Percentiles rank a stretch among this genome's conserved stretches.
Evolutionary conservation across 805 yeast genomes (phyloP).

Genomic region (Schizosaccharomyces lindneri): DNA sequence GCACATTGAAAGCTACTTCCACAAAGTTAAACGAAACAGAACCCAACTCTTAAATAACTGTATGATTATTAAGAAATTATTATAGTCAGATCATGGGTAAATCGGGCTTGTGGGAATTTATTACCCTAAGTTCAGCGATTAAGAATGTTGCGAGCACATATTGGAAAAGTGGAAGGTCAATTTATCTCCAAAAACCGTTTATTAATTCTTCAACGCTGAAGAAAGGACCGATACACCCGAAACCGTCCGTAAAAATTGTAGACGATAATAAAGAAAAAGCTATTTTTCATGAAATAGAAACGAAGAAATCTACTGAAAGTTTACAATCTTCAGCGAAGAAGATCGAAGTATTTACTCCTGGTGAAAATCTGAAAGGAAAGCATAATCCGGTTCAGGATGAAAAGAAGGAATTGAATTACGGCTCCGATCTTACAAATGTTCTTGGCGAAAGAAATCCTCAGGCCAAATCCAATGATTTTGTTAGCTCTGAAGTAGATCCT

Average conservation of each 20-base stretch:
- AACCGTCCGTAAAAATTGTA: not conserved
- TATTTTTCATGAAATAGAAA: not conserved
- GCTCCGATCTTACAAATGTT: no score
- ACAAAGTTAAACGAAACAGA: no score
- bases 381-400: no score
- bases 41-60: no score
- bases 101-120: not conserved
- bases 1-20: no score
- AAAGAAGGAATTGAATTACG: no score
- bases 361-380: no score
- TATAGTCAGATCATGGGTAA: not conserved
- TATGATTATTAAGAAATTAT: no score
- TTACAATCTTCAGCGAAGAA: not conserved
- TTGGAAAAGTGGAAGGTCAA: not conserved
- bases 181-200: not conserved
- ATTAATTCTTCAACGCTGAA: not conserved
- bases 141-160: not conserved
- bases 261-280: not conserved
- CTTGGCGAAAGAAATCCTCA: no score
- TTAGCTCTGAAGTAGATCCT: no score
- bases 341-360: no score
- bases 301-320: not conserved
- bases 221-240: not conserved
- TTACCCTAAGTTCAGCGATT: not conserved
- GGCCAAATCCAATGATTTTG: no score